phyloP scores from a whole-genome alignment of 345 rosid genomes.

The Draba incana region DNA sequence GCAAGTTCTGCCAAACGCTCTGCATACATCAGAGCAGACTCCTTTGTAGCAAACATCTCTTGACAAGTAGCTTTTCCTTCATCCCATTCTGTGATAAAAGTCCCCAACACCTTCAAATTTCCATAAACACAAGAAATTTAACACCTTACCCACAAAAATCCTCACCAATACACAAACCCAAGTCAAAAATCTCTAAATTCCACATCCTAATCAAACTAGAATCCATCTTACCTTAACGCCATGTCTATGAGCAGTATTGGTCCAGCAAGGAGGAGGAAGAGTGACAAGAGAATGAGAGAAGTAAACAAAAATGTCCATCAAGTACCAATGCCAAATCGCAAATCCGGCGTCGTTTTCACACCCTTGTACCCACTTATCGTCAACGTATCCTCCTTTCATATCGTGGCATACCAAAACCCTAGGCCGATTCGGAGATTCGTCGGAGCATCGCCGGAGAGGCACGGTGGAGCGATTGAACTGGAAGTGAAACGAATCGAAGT shows the following conservation, averaged over 20 bases:
- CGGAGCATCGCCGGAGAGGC: conserved; percentile 46
- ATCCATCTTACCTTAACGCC: conserved; percentile 71
- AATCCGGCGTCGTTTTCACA: conserved; percentile 62
- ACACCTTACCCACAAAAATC: conserved; percentile 4
- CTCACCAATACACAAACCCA: neutral
- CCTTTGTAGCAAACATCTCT: conserved; percentile 64
- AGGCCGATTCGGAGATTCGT: conserved; percentile 47
- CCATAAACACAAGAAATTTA: conserved; percentile 34
- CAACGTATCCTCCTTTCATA: conserved; percentile 71
- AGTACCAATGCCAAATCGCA: conserved; percentile 87
- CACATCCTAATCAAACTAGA: neutral
- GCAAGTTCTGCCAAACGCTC: conserved; percentile 76
- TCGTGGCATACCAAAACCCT: conserved; percentile 87
- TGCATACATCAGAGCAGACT: conserved; percentile 71
- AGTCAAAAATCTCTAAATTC: neutral
- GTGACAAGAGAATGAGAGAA: conserved; percentile 81
- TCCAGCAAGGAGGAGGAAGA: conserved; percentile 94
- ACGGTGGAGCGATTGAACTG: conserved; percentile 64
- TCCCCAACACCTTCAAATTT: conserved; percentile 67
- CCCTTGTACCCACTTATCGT: conserved; percentile 90
- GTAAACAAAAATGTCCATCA: conserved; percentile 84
- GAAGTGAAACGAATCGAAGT: conserved; percentile 82
- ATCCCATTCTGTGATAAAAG: conserved; percentile 85
- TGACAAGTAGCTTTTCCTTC: conserved; percentile 65
- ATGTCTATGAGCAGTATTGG: conserved; percentile 83